Evolutionary conservation across 805 yeast genomes (phyloP).

Genomic region (Ogataea paradorogensis): DNA sequence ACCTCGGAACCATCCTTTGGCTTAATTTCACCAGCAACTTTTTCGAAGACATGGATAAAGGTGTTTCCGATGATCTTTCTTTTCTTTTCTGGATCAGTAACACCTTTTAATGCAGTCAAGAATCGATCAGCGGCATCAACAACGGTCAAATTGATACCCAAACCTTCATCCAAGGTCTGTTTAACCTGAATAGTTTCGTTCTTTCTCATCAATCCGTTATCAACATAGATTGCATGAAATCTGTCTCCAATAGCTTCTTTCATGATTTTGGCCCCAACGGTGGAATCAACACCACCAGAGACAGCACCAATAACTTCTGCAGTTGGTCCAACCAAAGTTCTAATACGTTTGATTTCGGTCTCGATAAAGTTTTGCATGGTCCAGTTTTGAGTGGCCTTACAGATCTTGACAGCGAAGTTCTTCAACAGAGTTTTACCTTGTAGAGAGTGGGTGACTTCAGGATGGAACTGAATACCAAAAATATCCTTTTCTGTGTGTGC

Average conservation of each 20-base stretch:
- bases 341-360: conserved; percentile 91
- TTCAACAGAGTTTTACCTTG: conserved; percentile 83
- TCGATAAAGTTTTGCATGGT: conserved; percentile 97
- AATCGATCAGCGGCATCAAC: conserved; percentile 93
- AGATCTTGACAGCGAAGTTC: conserved; percentile 91
- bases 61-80: conserved; percentile 98
- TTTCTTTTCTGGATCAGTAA: conserved; percentile 98
- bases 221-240: conserved; percentile 97
- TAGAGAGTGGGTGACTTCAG: conserved; percentile 95
- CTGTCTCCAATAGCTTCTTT: conserved; percentile 97
- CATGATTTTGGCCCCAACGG: conserved; percentile 98
- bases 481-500: conserved; percentile 69
- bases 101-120: conserved; percentile 81
- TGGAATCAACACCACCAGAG: conserved; percentile 98
- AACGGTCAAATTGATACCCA: conserved; percentile 92
- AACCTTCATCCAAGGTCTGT: conserved; percentile 84
- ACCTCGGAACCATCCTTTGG: conserved; percentile 88
- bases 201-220: conserved; percentile 95
- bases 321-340: conserved; percentile 89
- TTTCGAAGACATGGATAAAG: conserved; percentile 94
- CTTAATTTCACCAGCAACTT: conserved; percentile 87
- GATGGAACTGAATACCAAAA: conserved; percentile 98
- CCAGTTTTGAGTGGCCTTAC: conserved; percentile 89
- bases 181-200: conserved; percentile 89
- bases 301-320: conserved; percentile 99